These are phyloP conservation scores for Pyronema domesticum DNA, from an alignment of 495 filamentous ascomycete species.

Conservation along the genomic window DNA sequence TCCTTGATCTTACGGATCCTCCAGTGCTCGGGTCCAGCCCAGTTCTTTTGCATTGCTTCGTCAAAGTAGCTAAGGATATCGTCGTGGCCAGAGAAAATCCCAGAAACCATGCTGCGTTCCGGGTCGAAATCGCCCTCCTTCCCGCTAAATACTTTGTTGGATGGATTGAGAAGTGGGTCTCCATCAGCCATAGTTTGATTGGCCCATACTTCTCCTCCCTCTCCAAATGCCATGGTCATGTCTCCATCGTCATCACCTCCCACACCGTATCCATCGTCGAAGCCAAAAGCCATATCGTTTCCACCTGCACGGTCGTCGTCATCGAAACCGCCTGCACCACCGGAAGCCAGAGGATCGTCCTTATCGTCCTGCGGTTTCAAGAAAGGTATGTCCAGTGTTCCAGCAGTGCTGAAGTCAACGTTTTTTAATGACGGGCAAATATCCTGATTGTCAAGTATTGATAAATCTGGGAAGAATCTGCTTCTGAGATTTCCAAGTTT, in stretches of 20 bases:
- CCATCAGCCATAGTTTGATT: conserved; percentile 39
- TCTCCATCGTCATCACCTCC: conserved; percentile 24
- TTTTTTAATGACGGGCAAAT: conserved; percentile 89
- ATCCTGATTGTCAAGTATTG: conserved; percentile 61
- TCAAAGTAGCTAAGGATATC: conserved; percentile 96
- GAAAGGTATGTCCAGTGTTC: conserved; percentile 79
- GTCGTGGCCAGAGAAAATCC: conserved; percentile 50
- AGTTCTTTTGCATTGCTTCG: conserved; percentile 84
- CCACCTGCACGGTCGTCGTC: conserved; percentile 28
- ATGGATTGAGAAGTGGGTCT: conserved; percentile 19
- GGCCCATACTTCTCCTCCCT: conserved; percentile 56
- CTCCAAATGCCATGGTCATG: conserved; percentile 42
- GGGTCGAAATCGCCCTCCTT: conserved; percentile 40
- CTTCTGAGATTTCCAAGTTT: conserved; percentile 33
- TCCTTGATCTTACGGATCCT: conserved; percentile 78
- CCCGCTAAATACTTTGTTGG: conserved; percentile 22
- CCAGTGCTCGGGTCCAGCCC: conserved; percentile 99
- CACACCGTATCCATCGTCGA: conserved; percentile 39
- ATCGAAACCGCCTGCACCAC: conserved; percentile 31
- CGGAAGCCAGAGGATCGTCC: conserved; percentile 28
- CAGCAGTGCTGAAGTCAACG: conserved; percentile 73
- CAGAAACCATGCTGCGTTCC: conserved; percentile 42
- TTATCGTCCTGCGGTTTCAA: conserved; percentile 64
- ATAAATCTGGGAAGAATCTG: conserved; percentile 76
- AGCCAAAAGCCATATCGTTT: conserved; percentile 39